These are phyloP conservation scores for Teunomyces barrocoloradensis DNA, from an alignment of 805 yeast genomes.

Conservation along the genomic window DNA sequence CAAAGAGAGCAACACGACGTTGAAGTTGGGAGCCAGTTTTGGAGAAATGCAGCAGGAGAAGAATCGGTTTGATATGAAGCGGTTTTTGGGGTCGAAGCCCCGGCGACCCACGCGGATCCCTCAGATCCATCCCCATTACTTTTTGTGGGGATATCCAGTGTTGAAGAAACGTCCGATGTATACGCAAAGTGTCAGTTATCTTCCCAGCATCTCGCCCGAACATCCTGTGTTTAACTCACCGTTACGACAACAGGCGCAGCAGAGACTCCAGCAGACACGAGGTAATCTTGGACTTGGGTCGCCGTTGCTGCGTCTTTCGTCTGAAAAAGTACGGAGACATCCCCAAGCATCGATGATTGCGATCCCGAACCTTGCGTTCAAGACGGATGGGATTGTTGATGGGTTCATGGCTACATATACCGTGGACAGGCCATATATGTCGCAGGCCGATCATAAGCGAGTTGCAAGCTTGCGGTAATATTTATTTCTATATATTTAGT, in stretches of 20 bases:
- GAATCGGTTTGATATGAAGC: background rate
- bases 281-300: background rate
- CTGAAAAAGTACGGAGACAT: too few species aligned
- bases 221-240: slow-evolving; percentile 34
- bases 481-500: background rate
- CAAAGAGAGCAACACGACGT: background rate
- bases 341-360: background rate
- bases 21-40: slow-evolving; percentile 1
- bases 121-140: slow-evolving; percentile 19
- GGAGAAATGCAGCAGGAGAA: background rate
- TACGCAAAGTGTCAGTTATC: slow-evolving; percentile 14
- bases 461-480: background rate
- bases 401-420: background rate
- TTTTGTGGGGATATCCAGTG: slow-evolving; percentile 18
- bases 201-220: slow-evolving; percentile 29
- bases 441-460: slow-evolving; percentile 23
- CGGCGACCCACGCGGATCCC: slow-evolving; percentile 24
- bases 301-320: background rate
- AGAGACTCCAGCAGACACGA: background rate
- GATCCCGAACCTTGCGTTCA: background rate
- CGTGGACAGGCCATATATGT: slow-evolving; percentile 7
- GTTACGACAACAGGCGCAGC: background rate
- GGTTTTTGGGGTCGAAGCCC: slow-evolving; percentile 3
- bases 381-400: background rate
- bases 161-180: slow-evolving; percentile 16